phyloP scores from a whole-genome alignment of 2,329 filamentous ascomycete genomes.

The Pseudogymnoascus sp. region DNA sequence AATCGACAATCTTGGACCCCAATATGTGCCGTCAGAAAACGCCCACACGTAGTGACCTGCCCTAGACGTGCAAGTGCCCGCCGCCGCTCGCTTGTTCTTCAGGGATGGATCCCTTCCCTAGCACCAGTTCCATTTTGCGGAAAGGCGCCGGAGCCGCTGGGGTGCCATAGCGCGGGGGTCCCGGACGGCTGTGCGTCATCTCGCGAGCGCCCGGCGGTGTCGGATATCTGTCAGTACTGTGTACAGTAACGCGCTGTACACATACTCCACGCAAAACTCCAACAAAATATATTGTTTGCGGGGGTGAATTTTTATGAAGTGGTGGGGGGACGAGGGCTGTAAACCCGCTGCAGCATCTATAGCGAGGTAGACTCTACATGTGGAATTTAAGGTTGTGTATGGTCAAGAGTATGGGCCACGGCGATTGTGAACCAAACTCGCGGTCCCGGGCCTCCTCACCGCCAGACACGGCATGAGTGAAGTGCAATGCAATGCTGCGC shows the following conservation, averaged over 20 bases:
- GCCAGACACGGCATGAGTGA: background rate
- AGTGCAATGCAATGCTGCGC: background rate
- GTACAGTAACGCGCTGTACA: background rate
- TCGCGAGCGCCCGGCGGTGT: background rate
- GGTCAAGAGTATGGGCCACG: background rate
- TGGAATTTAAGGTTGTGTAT: slow-evolving; percentile 4
- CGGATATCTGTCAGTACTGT: background rate
- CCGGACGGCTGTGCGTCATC: background rate
- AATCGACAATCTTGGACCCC: background rate
- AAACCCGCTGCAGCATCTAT: slow-evolving; percentile 1
- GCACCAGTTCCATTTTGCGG: background rate
- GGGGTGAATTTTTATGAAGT: background rate
- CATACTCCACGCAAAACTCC: background rate
- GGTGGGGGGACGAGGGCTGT: background rate
- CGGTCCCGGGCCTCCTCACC: background rate
- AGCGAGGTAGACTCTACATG: background rate
- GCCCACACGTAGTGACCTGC: background rate
- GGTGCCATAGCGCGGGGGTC: background rate
- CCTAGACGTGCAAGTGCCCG: background rate
- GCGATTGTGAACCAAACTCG: background rate
- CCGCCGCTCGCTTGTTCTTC: background rate
- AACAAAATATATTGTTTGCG: background rate
- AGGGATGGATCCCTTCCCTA: background rate
- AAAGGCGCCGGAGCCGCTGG: background rate
- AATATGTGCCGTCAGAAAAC: background rate